These are phyloP conservation scores for Scorias spongiosa DNA, from an alignment of 2,329 filamentous ascomycete species.

Conservation along the genomic window DNA sequence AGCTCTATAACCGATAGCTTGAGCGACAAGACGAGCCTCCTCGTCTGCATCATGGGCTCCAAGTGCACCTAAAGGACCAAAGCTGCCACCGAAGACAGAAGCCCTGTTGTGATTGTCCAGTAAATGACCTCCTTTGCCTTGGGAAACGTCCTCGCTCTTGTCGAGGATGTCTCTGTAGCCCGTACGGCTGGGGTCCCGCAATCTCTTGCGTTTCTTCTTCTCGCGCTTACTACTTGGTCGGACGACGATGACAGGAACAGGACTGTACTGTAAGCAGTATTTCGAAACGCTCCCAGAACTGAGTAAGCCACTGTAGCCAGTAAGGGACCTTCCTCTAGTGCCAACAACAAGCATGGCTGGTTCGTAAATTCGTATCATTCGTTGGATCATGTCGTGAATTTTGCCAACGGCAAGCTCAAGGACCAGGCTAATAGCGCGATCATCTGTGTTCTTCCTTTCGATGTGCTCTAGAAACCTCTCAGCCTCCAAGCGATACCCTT, in stretches of 20 bases:
- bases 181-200: conserved; percentile 58
- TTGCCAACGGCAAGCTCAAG: conserved; percentile 82
- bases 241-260: conserved; percentile 84
- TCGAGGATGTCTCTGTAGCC: conserved; percentile 67
- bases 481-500: conserved; percentile 57
- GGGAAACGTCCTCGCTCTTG: conserved; percentile 32
- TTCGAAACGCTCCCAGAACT: conserved; percentile 75
- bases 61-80: conserved; percentile 14
- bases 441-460: conserved; percentile 62
- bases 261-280: conserved; percentile 86
- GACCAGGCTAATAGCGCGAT: conserved; percentile 71
- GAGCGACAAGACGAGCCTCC: conserved; percentile 25
- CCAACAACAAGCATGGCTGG: conserved; percentile 84
- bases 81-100: conserved; percentile 24
- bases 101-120: conserved; percentile 36
- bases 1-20: conserved; percentile 20
- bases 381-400: conserved; percentile 77
- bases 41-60: conserved; percentile 17
- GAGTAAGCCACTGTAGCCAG: conserved; percentile 72
- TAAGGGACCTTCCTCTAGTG: conserved; percentile 68
- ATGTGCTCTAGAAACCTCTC: conserved; percentile 59
- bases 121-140: conserved; percentile 35
- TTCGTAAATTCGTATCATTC: conserved; percentile 82
- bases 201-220: conserved; percentile 78
- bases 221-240: conserved; percentile 73